phyloP scores from a whole-genome alignment of 116 monocot genomes.

The Trichopus zeylanicus region DNA sequence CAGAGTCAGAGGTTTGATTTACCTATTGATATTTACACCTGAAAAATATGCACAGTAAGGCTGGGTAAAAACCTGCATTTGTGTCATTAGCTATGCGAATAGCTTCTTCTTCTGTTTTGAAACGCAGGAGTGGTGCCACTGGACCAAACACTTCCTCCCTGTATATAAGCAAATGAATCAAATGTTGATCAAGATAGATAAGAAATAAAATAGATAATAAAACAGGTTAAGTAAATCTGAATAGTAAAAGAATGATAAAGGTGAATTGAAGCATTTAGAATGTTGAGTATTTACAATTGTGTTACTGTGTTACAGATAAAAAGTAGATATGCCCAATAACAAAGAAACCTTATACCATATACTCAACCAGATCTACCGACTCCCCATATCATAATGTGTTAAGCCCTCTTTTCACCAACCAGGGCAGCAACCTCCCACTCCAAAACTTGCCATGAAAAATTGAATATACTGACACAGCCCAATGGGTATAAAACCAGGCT shows the following conservation, averaged over 20 bases:
- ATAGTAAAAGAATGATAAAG: not conserved
- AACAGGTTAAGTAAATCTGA: not conserved
- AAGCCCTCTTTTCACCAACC: not conserved
- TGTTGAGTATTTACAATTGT: not conserved
- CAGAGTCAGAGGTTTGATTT: not conserved
- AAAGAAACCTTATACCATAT: not conserved
- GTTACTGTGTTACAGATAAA: not conserved
- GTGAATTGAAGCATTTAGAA: not conserved
- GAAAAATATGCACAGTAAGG: not conserved
- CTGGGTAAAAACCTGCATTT: slow-evolving; percentile 53
- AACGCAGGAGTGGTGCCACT: slow-evolving; percentile 81
- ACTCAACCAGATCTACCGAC: not conserved
- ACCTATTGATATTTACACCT: not conserved
- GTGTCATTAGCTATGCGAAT: slow-evolving; percentile 92
- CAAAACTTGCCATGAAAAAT: not conserved
- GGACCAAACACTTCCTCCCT: slow-evolving; percentile 99
- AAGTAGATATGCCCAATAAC: too few species aligned
- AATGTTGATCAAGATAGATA: not conserved
- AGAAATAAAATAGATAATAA: not conserved
- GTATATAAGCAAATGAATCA: slow-evolving; percentile 2
- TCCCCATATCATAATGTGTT: not conserved
- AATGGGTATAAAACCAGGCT: not conserved
- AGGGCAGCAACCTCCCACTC: not conserved
- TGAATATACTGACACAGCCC: not conserved
- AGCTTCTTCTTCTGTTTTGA: slow-evolving; percentile 97